Evolutionary conservation across 306 rosid species (phyloP).

Genomic region (Cicer judaicum): DNA sequence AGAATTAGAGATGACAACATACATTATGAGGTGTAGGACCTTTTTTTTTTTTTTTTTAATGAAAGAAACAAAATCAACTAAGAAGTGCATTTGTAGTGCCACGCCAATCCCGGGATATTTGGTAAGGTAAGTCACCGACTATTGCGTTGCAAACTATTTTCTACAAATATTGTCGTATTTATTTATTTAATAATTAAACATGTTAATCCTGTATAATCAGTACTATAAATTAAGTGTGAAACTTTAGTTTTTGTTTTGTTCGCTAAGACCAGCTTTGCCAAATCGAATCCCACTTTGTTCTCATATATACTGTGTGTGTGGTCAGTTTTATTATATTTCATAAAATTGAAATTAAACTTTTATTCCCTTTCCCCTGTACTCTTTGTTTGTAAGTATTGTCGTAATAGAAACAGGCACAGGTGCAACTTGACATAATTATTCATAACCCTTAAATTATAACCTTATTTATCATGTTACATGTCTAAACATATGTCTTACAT

Average conservation of each 20-base stretch:
- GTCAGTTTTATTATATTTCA: background rate
- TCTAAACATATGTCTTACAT: background rate
- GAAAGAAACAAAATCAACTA: background rate
- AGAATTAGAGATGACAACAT: slow-evolving; percentile 33
- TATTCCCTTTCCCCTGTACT: background rate
- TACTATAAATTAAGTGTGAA: background rate
- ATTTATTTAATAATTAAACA: slow-evolving; percentile 27
- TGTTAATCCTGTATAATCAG: slow-evolving; percentile 12
- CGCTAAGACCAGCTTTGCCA: slow-evolving; percentile 35
- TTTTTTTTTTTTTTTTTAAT: background rate
- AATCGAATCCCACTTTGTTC: slow-evolving; percentile 45
- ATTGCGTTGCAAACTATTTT: slow-evolving; percentile 37
- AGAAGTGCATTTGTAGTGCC: slow-evolving; percentile 34
- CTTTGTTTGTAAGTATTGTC: background rate
- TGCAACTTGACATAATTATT: background rate
- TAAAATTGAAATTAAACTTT: no score
- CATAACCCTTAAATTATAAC: background rate
- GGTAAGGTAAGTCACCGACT: slow-evolving; percentile 72
- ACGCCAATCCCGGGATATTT: slow-evolving; percentile 48
- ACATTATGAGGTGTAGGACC: slow-evolving; percentile 14
- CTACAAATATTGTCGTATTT: slow-evolving; percentile 12
- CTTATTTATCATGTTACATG: background rate
- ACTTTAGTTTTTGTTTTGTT: slow-evolving; percentile 46
- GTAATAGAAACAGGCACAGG: background rate
- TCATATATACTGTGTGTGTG: background rate